Conservation (phyloP, 306 rosid species). For the Cajanus cajan region DNA sequence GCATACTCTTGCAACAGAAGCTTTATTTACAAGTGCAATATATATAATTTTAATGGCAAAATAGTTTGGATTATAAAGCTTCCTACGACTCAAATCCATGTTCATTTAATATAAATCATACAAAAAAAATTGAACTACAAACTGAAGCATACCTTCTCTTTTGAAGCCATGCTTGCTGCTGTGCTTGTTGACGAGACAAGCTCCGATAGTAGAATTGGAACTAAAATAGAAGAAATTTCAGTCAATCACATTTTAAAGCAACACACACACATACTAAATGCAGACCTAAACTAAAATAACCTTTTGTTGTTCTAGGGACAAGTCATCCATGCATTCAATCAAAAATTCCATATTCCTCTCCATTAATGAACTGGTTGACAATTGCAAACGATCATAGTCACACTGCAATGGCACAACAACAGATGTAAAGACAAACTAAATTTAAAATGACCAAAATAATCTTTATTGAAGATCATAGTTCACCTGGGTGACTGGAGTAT, state of each 20-base stretch:
- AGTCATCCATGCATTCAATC: slow-evolving; percentile 96
- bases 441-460: slow-evolving; percentile 19
- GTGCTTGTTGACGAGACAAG: slow-evolving; percentile 93
- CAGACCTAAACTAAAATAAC: slow-evolving; percentile 41
- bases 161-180: slow-evolving; percentile 98
- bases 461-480: slow-evolving; percentile 10
- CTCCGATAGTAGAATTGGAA: slow-evolving; percentile 81
- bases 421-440: slow-evolving; percentile 20
- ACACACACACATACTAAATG: background rate
- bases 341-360: slow-evolving; percentile 93
- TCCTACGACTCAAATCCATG: too few relatives aligned
- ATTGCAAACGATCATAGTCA: slow-evolving; percentile 88
- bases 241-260: slow-evolving; percentile 23
- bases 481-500: slow-evolving; percentile 88
- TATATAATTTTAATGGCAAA: too few relatives aligned
- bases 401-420: slow-evolving; percentile 49
- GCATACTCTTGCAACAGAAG: too few relatives aligned
- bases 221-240: slow-evolving; percentile 42
- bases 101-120: too few relatives aligned
- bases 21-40: too few relatives aligned
- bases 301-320: slow-evolving; percentile 94
- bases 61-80: too few relatives aligned
- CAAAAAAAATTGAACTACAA: background rate
- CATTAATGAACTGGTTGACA: slow-evolving; percentile 78
- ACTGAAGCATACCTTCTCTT: slow-evolving; percentile 72